Evolutionary conservation across 805 yeast species (phyloP), one percentile per base, ranked within the genome.

Genomic region (Metschnikowia cerradonensis): DNA sequence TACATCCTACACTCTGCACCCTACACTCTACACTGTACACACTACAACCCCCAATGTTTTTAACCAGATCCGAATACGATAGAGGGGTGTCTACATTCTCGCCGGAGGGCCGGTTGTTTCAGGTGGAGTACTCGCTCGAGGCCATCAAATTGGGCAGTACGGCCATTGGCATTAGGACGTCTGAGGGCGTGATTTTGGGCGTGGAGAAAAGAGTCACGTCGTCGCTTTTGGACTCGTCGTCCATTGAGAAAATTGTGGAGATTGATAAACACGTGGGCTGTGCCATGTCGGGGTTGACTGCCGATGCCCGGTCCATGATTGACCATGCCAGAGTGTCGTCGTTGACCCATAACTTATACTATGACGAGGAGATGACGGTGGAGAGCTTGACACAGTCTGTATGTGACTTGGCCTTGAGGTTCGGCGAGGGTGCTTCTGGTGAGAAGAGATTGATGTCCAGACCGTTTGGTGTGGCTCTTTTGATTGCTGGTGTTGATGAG

Each of bases 21-120:
- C 30, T 26, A 26, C 30, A 26, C 30, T 8, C 11, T 26, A 23
- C 11, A 26, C 11, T 26, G 11, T 26, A 26, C 30, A 26, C 30
- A 26, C 30, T 8, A 26, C 11, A 26, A 26, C 4, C 30, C 30
- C 11, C 30, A 26, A 94, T 94, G 99, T 94, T 94, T 73, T 80
- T 94, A 60, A 94, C 99, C n/a, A 87, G 99, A 84, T 88, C 96
- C 73, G 99, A 94, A 77, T 94, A 94, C 70, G 99, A 94, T 68
- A 87, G 99, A 70, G 99, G 99, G 56, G 99, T 94, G 45, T 87
- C 95, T 64, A 95, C 99, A 7, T 94, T 95, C 70, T 91, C 98
- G 1, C 99, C 99, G 23, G 99, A 95, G 68, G 99, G 99, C 23
- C 87, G 99, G 67, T 76, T 94, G 54, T 94, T 94, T 75, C 99